Base-by-base conservation (phyloP, 345 rosid genomes). In the Anastatica hierochuntica region DNA sequence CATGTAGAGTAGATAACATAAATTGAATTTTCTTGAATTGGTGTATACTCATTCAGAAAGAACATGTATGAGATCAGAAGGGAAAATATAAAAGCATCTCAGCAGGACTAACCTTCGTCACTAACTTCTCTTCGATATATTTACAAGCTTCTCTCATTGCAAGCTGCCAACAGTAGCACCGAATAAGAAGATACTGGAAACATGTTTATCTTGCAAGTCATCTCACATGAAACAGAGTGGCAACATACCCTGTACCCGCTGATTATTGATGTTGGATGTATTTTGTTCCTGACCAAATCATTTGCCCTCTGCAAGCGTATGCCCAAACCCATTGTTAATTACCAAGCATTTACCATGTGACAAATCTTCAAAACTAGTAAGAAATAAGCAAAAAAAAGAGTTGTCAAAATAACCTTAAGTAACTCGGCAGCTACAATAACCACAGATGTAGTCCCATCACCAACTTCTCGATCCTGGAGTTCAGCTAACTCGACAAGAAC, bases 111-210 rank as follows among this genome's bases (percentile, higher is more conserved):
- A 83, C 97, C 81, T 85, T 83, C 21, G 83, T 82, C 23, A 82
- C 90, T 66, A 92, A 68, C 61, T 88, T 92, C 63, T 92, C 97
- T 10, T 88, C 97, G 14, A 81, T 76, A 67, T 88, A 92, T 64
- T 88, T 88, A 75, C 97, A 88, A 40, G 94, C 84, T 73, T 92
- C 99, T 65, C 94, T 85, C 99, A 92, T 92, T 2, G 99, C 99
- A 68, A 92, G 87, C 95, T 92, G 88, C 34, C 19, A 53, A 45
- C 12, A 63, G 16, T 27, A 66, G 38, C 29, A 55, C 4, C 58
- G 6, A 60, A 5, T 20, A 26, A 30, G 31, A 53, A 45, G 40
- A 47, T 17, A 44, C 13, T n/a, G 16, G 34, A 46, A 42, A 59
- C 9, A 63, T 18, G 19, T 20, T 3, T 12, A 42, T 35, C 52